phyloP scores from a whole-genome alignment of 169 alveolate species.

The Perkinsus chesapeaki region DNA sequence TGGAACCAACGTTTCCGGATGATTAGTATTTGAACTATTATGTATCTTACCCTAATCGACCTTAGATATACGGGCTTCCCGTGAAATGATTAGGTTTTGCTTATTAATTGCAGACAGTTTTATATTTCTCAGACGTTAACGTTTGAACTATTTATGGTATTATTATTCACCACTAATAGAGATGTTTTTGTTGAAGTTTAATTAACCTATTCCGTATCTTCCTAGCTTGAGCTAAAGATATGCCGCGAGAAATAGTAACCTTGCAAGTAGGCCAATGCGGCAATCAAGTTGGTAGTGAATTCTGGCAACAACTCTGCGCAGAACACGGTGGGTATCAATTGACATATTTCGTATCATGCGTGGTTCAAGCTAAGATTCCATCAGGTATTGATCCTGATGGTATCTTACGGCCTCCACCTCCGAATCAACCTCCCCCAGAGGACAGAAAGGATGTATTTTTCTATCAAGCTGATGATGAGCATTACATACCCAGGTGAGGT shows the following conservation, averaged over 20 bases:
- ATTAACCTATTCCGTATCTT: neutral
- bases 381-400: neutral
- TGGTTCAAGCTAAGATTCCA: conserved; percentile 34
- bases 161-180: too few species aligned
- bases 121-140: too few species aligned
- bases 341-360: conserved; percentile 15
- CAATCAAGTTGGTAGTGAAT: conserved; percentile 97
- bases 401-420: conserved; percentile 49
- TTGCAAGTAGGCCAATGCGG: conserved; percentile 99
- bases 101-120: neutral
- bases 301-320: conserved; percentile 94
- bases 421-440: conserved; percentile 56
- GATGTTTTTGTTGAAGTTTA: neutral
- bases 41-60: neutral
- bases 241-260: conserved; percentile 99
- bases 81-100: neutral
- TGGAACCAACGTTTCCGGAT: neutral
- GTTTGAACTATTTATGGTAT: too few species aligned
- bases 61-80: too few species aligned
- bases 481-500: conserved; percentile 52
- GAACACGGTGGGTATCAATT: conserved; percentile 90
- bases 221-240: conserved; percentile 34
- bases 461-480: conserved; percentile 89
- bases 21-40: neutral
- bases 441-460: conserved; percentile 96